phyloP scores from a whole-genome alignment of 1,284 basidiomycete genomes.

The Exobasidium cylindrosporum region DNA sequence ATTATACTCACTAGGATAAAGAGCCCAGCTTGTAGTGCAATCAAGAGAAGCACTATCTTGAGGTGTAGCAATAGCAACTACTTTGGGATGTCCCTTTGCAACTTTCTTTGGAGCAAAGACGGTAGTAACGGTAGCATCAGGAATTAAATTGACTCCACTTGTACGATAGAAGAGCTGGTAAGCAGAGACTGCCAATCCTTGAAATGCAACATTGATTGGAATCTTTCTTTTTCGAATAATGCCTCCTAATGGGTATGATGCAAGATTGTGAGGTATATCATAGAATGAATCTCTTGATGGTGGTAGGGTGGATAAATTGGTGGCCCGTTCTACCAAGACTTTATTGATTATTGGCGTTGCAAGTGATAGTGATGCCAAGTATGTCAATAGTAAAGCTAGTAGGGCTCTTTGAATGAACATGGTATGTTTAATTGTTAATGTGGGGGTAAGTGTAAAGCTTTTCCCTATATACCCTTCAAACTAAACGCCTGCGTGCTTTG shows the following conservation, averaged over 20 bases:
- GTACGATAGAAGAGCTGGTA: constrained; percentile 17
- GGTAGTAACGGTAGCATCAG: constrained; percentile 18
- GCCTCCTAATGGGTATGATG: constrained; percentile 25
- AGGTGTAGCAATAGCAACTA: background rate
- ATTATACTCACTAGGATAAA: background rate
- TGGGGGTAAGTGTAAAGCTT: too few species aligned
- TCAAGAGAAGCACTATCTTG: background rate
- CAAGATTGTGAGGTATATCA: constrained; percentile 20
- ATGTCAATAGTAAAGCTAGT: too few species aligned
- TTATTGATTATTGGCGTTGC: too few species aligned
- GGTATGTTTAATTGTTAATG: too few species aligned
- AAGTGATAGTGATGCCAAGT: too few species aligned
- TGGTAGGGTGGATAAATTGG: too few species aligned
- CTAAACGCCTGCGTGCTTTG: too few species aligned
- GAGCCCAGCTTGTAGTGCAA: background rate
- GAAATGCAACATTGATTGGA: background rate
- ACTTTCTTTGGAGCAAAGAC: constrained; percentile 11
- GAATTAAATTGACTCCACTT: background rate
- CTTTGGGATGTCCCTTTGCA: background rate
- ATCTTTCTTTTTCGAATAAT: constrained; percentile 26
- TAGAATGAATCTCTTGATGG: constrained; percentile 30
- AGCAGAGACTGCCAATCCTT: background rate
- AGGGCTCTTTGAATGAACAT: too few species aligned
- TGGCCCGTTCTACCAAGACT: too few species aligned
- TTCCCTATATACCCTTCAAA: too few species aligned